Percentiles rank a stretch among this genome's conserved stretches.
phyloP scores from a whole-genome alignment of 1,284 basidiomycete species.

The Ustilago crameri region DNA sequence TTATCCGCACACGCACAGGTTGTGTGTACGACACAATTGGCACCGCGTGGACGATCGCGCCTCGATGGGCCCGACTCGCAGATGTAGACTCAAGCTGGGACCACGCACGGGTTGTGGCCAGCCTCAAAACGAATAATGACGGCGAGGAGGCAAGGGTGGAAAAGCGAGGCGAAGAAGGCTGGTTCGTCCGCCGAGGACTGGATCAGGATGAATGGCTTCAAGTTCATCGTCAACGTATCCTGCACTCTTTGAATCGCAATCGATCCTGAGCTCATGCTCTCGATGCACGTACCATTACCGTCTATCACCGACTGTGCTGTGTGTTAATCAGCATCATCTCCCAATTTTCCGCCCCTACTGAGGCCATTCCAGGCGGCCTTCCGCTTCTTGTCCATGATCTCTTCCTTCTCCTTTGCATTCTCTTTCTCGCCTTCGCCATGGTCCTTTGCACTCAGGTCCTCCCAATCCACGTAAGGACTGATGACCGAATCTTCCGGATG shows the following conservation, averaged over 20 bases:
- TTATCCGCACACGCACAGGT: conserved; percentile 7
- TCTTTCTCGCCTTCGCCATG: conserved; percentile 1
- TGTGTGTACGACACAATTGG: conserved; percentile 36
- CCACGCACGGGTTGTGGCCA: conserved; percentile 1
- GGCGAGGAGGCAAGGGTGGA: conserved; percentile 76
- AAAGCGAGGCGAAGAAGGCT: conserved; percentile 72
- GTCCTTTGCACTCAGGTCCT: conserved; percentile 6
- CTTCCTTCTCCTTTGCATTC: neutral
- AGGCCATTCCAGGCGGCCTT: conserved; percentile 38
- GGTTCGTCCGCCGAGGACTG: conserved; percentile 73
- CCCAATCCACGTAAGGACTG: conserved; percentile 43
- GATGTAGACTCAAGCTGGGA: conserved; percentile 16
- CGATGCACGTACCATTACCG: neutral
- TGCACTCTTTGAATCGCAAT: conserved; percentile 9
- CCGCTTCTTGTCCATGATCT: conserved; percentile 2
- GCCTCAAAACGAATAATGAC: neutral
- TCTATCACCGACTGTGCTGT: neutral
- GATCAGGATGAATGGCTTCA: conserved; percentile 26
- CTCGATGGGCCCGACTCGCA: conserved; percentile 15
- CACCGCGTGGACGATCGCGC: conserved; percentile 27
- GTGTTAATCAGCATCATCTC: conserved; percentile 38
- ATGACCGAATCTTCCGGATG: conserved; percentile 48
- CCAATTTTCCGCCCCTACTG: conserved; percentile 45
- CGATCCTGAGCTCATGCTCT: neutral
- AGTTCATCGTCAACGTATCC: conserved; percentile 12